These are phyloP conservation scores for Circinella minor DNA, from an alignment of 371 early-diverging fungal genomes.

Conservation along the genomic window DNA sequence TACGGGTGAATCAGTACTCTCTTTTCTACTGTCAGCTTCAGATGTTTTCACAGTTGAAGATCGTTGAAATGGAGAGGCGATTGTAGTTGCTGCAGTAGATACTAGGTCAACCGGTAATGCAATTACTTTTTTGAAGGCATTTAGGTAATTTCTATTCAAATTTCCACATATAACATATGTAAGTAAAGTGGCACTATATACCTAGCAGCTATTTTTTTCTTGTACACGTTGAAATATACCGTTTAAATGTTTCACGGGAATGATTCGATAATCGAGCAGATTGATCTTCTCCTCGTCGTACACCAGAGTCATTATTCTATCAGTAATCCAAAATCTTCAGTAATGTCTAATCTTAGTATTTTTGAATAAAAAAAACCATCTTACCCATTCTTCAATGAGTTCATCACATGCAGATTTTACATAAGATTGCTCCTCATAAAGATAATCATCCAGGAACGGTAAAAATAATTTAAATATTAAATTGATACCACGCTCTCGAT, in stretches of 20 bases:
- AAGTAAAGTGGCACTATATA: too few relatives aligned
- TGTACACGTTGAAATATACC: conserved; percentile 14
- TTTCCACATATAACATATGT: conserved; percentile 15
- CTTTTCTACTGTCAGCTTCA: background rate
- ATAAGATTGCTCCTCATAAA: conserved; percentile 51
- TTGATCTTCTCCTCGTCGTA: conserved; percentile 20
- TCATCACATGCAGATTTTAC: conserved; percentile 39
- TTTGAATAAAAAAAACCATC: background rate
- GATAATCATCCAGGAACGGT: conserved; percentile 75
- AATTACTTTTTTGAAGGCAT: conserved; percentile 55
- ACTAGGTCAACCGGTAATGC: conserved; percentile 53
- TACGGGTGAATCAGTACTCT: background rate
- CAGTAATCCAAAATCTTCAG: too few relatives aligned
- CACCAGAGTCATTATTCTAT: conserved; percentile 12
- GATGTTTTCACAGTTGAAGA: conserved; percentile 8
- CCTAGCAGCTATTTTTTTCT: background rate
- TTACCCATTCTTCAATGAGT: conserved; percentile 54
- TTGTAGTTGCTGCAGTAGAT: conserved; percentile 48
- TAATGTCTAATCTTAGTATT: too few relatives aligned
- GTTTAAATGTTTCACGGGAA: conserved; percentile 27
- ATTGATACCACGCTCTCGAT: conserved; percentile 45
- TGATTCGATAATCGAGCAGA: conserved; percentile 23
- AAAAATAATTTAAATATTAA: conserved; percentile 73
- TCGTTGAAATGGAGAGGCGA: conserved; percentile 31
- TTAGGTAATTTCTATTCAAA: conserved; percentile 46